Conservation (phyloP, 2,329 filamentous ascomycete species). For the Coniella lustricola region DNA sequence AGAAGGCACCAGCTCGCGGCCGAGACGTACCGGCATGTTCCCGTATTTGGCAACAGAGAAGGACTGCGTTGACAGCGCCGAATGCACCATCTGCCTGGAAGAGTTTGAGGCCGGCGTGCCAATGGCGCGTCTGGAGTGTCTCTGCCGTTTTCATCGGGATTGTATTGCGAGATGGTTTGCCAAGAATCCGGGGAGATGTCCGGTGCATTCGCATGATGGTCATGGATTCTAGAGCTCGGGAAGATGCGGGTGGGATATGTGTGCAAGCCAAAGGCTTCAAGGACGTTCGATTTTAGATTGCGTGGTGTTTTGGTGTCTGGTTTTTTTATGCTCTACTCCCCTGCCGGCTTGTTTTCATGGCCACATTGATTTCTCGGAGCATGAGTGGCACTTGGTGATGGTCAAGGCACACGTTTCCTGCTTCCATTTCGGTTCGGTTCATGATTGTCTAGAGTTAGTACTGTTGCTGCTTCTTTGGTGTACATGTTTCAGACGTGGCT, state of each 20-base stretch:
- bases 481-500: too few species aligned
- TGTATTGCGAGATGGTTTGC: constrained; percentile 60
- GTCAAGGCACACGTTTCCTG: not conserved
- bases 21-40: constrained; percentile 53
- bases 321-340: not conserved
- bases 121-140: constrained; percentile 61
- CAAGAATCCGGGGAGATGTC: constrained; percentile 55
- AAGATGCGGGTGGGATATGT: not conserved
- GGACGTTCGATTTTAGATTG: not conserved
- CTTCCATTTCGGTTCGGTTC: too few species aligned
- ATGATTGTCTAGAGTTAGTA: too few species aligned
- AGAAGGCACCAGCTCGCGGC: constrained; percentile 19
- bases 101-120: constrained; percentile 55
- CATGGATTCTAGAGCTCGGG: constrained; percentile 39
- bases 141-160: constrained; percentile 55
- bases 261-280: not conserved
- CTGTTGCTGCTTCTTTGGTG: too few species aligned
- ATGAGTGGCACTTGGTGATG: too few species aligned
- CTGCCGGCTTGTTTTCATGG: not conserved
- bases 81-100: constrained; percentile 62
- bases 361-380: too few species aligned
- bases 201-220: constrained; percentile 58
- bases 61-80: constrained; percentile 59
- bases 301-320: constrained; percentile 6
- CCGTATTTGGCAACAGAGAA: constrained; percentile 60